Conservation (phyloP, 139 green algal species). For the Auxenochlorella protothecoides region DNA sequence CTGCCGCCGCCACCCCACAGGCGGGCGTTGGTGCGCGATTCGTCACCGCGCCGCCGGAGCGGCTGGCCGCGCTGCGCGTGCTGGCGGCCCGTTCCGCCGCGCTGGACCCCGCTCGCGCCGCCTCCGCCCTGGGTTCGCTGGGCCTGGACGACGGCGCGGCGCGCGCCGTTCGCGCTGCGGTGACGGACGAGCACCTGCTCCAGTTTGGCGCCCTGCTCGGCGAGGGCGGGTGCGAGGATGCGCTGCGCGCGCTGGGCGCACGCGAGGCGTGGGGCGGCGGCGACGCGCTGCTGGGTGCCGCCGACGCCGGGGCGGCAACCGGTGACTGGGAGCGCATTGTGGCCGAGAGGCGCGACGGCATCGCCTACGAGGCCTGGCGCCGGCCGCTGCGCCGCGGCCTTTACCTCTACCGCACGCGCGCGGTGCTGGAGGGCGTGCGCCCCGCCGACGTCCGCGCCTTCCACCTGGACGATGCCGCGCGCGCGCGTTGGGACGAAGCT, state of each 20-base stretch:
- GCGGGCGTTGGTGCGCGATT: not conserved
- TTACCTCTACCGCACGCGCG: slow-evolving; percentile 35
- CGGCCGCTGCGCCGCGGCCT: slow-evolving; percentile 47
- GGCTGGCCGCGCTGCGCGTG: not conserved
- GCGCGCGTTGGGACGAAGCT: slow-evolving; percentile 40
- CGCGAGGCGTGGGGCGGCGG: slow-evolving; percentile 5
- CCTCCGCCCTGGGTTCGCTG: slow-evolving; percentile 15
- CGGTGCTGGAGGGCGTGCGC: slow-evolving; percentile 32
- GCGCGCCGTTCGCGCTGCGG: slow-evolving; percentile 5
- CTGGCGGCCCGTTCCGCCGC: no score
- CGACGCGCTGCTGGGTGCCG: slow-evolving; percentile 30
- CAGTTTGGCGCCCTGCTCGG: slow-evolving; percentile 47
- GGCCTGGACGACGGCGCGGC: slow-evolving; percentile 21
- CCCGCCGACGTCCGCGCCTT: slow-evolving; percentile 46
- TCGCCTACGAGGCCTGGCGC: slow-evolving; percentile 49
- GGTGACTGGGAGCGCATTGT: slow-evolving; percentile 40
- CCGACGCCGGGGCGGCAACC: slow-evolving; percentile 8
- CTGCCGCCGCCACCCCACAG: not conserved
- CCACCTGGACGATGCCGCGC: slow-evolving; percentile 35
- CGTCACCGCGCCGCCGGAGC: not conserved
- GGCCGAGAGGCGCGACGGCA: slow-evolving; percentile 16
- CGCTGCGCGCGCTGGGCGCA: not conserved
- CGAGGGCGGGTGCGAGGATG: slow-evolving; percentile 14
- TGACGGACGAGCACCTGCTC: slow-evolving; percentile 49
- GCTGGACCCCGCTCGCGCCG: not conserved